Evolutionary conservation across 164 flowering plant genomes (phyloP).

Genomic region (Umbilicus rupestris): DNA sequence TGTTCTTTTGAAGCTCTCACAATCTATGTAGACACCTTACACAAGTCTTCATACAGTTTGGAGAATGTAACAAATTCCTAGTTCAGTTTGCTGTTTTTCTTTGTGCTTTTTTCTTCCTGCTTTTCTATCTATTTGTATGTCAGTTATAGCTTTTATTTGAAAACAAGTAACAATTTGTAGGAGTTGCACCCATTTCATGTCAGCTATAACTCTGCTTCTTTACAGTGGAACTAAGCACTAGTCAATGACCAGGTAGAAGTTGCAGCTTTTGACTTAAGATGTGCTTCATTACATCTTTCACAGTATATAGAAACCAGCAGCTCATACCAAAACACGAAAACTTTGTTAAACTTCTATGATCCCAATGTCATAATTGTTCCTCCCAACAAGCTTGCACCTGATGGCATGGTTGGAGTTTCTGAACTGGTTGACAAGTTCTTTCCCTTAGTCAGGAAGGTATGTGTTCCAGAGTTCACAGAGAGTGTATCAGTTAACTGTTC

Average conservation of each 20-base stretch:
- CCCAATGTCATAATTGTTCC: constrained; percentile 80
- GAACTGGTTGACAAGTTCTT: constrained; percentile 63
- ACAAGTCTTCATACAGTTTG: no score
- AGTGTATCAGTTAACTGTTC: not conserved
- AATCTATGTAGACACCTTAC: no score
- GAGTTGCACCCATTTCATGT: no score
- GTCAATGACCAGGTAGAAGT: constrained; percentile 65
- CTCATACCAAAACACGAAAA: constrained; percentile 87
- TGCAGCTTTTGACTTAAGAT: constrained; percentile 90
- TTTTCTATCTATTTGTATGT: not conserved
- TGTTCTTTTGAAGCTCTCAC: no score
- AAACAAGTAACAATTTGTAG: no score
- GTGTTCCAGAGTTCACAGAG: not conserved
- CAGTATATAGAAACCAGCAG: constrained; percentile 95
- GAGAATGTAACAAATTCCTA: no score
- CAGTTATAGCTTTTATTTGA: no score
- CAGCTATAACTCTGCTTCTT: not conserved
- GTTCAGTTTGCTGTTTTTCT: not conserved
- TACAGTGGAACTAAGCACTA: not conserved
- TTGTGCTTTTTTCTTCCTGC: not conserved
- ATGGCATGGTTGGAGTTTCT: constrained; percentile 90
- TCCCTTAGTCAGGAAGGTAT: constrained; percentile 65
- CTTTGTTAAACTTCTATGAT: constrained; percentile 83
- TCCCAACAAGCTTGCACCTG: constrained; percentile 82
- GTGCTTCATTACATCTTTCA: constrained; percentile 92